Conservation (phyloP, 345 rosid species). For the Populus nigra region DNA sequence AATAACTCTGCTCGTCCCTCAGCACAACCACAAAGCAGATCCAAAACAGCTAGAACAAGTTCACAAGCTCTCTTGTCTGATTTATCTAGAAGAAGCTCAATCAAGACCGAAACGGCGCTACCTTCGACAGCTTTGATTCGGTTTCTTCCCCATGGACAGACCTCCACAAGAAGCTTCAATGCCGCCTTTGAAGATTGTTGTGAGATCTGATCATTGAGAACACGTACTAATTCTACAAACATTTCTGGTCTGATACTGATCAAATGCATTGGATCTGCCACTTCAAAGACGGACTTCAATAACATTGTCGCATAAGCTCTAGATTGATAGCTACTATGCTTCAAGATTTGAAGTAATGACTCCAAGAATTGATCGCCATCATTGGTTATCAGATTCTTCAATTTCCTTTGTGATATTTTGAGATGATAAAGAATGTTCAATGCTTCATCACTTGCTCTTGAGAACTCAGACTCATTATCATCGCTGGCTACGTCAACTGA, state of each 20-base stretch:
- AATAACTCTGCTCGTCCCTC: slow-evolving; percentile 60
- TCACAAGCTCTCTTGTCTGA: slow-evolving; percentile 46
- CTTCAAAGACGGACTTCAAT: slow-evolving; percentile 41
- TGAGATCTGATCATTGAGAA: slow-evolving; percentile 53
- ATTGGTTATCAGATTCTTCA: slow-evolving; percentile 27
- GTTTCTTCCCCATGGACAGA: slow-evolving; percentile 72
- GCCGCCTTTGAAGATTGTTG: slow-evolving; percentile 59
- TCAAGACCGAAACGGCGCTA: slow-evolving; percentile 45
- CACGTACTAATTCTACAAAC: slow-evolving; percentile 48
- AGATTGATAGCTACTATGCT: slow-evolving; percentile 42
- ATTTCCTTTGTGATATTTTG: slow-evolving; percentile 20
- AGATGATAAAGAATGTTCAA: slow-evolving; percentile 39
- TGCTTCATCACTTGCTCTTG: slow-evolving; percentile 38
- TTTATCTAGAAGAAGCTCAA: slow-evolving; percentile 68
- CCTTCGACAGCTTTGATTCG: slow-evolving; percentile 61
- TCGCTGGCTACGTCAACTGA: not conserved
- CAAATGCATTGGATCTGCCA: slow-evolving; percentile 57
- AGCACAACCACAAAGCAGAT: slow-evolving; percentile 52
- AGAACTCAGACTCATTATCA: slow-evolving; percentile 1
- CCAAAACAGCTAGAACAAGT: slow-evolving; percentile 40
- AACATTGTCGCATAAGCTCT: slow-evolving; percentile 48
- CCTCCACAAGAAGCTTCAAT: slow-evolving; percentile 41
- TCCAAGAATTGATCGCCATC: slow-evolving; percentile 27
- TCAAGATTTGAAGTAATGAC: slow-evolving; percentile 50
- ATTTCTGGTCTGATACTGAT: slow-evolving; percentile 35